A percentile compares a stretch with the other conserved stretches of the same genome.
These are phyloP conservation scores for Lithospermum erythrorhizon DNA, from an alignment of 257 asterid species.

Conservation along the genomic window DNA sequence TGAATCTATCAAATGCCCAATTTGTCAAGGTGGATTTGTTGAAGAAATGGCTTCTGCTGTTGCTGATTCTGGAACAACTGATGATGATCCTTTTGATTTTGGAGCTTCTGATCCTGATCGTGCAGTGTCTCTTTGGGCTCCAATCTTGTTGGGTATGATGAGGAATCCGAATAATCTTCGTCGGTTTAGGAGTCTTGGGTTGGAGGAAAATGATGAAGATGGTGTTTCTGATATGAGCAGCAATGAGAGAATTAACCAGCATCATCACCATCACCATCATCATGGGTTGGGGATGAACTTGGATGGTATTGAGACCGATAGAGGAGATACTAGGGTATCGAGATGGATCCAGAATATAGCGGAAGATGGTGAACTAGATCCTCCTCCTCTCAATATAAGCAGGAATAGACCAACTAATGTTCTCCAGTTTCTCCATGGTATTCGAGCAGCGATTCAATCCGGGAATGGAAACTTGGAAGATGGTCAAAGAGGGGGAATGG, in stretches of 20 bases:
- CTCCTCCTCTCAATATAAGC: slow-evolving; percentile 39
- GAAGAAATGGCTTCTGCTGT: slow-evolving; percentile 55
- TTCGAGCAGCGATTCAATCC: slow-evolving; percentile 39
- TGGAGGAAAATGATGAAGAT: slow-evolving; percentile 24
- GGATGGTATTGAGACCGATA: no score
- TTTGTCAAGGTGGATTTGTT: slow-evolving; percentile 64
- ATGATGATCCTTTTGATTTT: slow-evolving; percentile 25
- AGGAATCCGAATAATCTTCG: slow-evolving; percentile 35
- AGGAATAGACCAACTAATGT: slow-evolving; percentile 60
- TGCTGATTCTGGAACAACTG: slow-evolving; percentile 5
- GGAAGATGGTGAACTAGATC: slow-evolving; percentile 40
- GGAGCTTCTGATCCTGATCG: slow-evolving; percentile 54
- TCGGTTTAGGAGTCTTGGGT: slow-evolving; percentile 33
- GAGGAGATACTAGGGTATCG: no score
- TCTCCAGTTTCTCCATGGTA: slow-evolving; percentile 64
- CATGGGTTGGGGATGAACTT: slow-evolving; percentile 27
- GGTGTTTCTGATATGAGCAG: slow-evolving; percentile 10
- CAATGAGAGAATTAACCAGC: slow-evolving; percentile 2
- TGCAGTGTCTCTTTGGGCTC: slow-evolving; percentile 83
- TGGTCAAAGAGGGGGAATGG: slow-evolving; percentile 12
- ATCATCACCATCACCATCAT: background rate
- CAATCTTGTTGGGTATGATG: slow-evolving; percentile 70
- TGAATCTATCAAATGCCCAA: slow-evolving; percentile 58
- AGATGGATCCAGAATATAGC: no score
- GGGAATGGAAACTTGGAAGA: slow-evolving; percentile 26